Base-by-base conservation (phyloP, 805 yeast genomes). In the Zygoascus ofunaensis region DNA sequence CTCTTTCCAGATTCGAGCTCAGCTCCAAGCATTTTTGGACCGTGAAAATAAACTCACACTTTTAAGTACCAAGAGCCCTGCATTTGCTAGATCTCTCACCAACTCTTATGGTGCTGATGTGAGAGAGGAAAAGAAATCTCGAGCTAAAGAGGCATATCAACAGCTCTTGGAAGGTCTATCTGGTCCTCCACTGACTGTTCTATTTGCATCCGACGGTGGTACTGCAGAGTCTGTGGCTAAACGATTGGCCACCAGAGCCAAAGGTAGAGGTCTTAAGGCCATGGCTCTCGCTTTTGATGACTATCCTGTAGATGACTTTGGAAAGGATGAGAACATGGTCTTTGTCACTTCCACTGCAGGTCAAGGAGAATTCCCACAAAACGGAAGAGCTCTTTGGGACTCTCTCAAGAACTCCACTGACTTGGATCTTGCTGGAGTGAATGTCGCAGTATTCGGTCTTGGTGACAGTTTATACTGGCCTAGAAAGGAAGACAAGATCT, bases 401-500 rank as follows among this genome's bases (percentile, higher is more conserved):
- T 76, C 70, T 22, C 59, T 82, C 51, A 82, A 81, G 64, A 61
- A 62, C 42, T 30, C 80, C n/a, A 70, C 72, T 37, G 83, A 80
- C 50, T 63, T 77, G 44, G 94, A 85, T 58, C 72, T 82, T 48
- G 71, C 80, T 4, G 57, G 69, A 35, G 69, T 78, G 44, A 74
- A 71, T 50, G 71, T 68, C 49, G 73, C 85, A 8, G 82, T 78
- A 22, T 83, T 83, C 55, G 90, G 87, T 56, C 70, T 82, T 58
- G 92, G 92, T 58, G 92, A 82, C 62, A 77, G 85, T 40, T 77
- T 77, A 59, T 87, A 90, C 70, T 90, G 97, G 97, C 97, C 97
- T 55, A 78, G 97, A 68, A 85, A 86, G 63, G 95, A 90, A 65
- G 97, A 90, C 67, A 79, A 80, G 55, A 90, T 84, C 62, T 90